A percentile compares a stretch with the other conserved stretches of the same genome.
These are phyloP conservation scores for Leishmania major DNA, from an alignment of 208 protist genomes.

Conservation along the genomic window DNA sequence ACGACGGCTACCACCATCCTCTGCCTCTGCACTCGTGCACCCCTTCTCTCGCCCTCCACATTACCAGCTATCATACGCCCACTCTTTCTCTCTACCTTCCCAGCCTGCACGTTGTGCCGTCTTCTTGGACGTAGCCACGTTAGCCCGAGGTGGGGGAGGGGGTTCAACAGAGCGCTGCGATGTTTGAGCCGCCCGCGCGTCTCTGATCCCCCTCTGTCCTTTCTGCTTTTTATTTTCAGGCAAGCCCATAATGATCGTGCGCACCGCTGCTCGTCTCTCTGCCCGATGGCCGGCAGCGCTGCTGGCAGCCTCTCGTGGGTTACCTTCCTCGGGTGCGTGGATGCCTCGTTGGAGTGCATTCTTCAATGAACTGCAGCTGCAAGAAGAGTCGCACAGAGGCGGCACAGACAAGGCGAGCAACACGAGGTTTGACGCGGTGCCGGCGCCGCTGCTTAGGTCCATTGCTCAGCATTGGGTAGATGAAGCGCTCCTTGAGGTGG, in stretches of 20 bases:
- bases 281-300: constrained; percentile 2
- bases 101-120: background rate
- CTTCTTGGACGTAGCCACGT: background rate
- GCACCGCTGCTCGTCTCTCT: background rate
- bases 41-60: background rate
- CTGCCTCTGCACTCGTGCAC: background rate
- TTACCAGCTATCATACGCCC: background rate
- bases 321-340: background rate
- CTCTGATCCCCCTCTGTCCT: background rate
- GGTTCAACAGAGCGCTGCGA: background rate
- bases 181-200: background rate
- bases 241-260: background rate
- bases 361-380: constrained; percentile 4
- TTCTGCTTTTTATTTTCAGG: background rate
- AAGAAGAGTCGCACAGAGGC: background rate
- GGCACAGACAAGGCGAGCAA: background rate
- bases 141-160: background rate
- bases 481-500: background rate
- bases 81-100: background rate
- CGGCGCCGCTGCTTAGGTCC: constrained; percentile 2
- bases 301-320: background rate
- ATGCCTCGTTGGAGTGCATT: background rate
- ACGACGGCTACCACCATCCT: background rate
- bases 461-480: constrained; percentile 33
- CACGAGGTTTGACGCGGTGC: constrained; percentile 3